These are phyloP conservation scores for Talaromyces trachyspermus DNA, from an alignment of 495 filamentous ascomycete genomes.

Conservation along the genomic window DNA sequence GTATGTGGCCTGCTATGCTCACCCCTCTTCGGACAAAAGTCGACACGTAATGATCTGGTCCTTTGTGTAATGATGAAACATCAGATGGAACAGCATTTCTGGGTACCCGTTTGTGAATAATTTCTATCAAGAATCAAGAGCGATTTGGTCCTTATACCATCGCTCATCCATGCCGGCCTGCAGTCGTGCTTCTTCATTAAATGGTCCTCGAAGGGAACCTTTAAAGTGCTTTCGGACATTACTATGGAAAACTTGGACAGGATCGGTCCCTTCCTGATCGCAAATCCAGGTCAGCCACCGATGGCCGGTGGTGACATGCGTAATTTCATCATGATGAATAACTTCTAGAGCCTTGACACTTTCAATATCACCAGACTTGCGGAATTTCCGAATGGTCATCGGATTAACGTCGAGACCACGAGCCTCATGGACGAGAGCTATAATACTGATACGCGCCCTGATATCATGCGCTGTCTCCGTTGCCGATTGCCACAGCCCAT, in stretches of 20 bases:
- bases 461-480: conserved; percentile 40
- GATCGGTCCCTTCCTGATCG: conserved; percentile 40
- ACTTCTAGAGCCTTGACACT: conserved; percentile 39
- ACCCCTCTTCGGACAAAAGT: no score
- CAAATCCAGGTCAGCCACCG: conserved; percentile 49
- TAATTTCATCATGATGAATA: conserved; percentile 49
- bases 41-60: no score
- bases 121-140: neutral
- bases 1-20: no score
- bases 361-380: conserved; percentile 33
- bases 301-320: conserved; percentile 48
- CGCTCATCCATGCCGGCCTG: conserved; percentile 43
- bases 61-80: no score
- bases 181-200: conserved; percentile 41
- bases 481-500: conserved; percentile 44
- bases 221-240: conserved; percentile 43
- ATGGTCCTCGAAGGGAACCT: conserved; percentile 40
- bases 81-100: no score
- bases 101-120: no score
- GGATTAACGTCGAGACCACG: conserved; percentile 47
- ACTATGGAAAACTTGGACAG: conserved; percentile 42
- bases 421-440: conserved; percentile 46
- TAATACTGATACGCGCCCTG: conserved; percentile 44
- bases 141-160: conserved; percentile 31
- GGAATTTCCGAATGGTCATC: conserved; percentile 48